Evolutionary conservation across 129 eudicot genomes (phyloP), one percentile per base, ranked within the genome.

Genomic region (Flaveria trinervia): DNA sequence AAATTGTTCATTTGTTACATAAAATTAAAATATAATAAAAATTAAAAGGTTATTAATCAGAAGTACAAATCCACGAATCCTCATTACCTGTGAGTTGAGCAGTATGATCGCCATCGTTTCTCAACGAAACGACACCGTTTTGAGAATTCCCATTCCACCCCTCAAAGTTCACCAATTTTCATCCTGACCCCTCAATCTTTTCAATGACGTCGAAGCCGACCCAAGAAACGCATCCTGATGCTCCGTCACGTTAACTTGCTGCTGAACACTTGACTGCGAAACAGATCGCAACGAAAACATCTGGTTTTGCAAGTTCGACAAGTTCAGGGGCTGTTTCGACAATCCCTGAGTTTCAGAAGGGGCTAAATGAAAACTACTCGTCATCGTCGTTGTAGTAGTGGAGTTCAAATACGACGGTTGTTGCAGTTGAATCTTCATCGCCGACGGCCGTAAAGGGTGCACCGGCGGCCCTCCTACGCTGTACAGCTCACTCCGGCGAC

Each of bases 31-130:
- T 39, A 72, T 48, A 64, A 65, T 30, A 23, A 66, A 66, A 50
- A 65, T 30, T 16, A 51, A 67, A 67, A 60, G 22, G 67, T 80
- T 67, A 60, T 74, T 79, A 85, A 79, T 80, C 85, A 51, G 89
- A 85, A 71, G 89, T 80, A 75, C 82, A 80, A 71, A 74, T 84
- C 90, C 93, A 84, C n/a, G 90, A 80, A 71, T 81, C 88, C 52
- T 81, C 85, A 7, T 76, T 84, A 77, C 88, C 88, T 81, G 70
- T 70, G 10, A 68, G 45, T 36, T 80, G 86, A 83, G 67, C 72
- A 49, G 70, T 72, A 43, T 80, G 86, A 83, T 73, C 72, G 49
- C 74, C 76, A 43, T 71, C 82, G 52, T 79, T 23, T 72, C 84
- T 79, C 11, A 82, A 69, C 2, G 79, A 51, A 30, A 66, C 74